Evolutionary conservation across 2,329 filamentous ascomycete species (phyloP).

Genomic region (Blastomyces gilchristii): DNA sequence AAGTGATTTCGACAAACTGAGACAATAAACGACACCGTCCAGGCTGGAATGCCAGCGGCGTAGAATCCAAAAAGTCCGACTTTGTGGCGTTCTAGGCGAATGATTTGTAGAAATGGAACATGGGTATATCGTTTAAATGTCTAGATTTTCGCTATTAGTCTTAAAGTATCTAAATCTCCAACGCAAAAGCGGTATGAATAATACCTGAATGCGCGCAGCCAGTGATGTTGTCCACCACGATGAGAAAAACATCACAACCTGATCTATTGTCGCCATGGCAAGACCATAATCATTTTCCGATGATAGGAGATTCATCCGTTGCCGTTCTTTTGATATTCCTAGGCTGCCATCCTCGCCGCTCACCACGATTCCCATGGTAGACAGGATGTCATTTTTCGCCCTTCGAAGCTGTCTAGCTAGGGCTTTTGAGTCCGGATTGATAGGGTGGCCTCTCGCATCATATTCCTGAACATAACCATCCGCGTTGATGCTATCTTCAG

Average conservation of each 20-base stretch:
- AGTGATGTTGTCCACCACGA: constrained; percentile 36
- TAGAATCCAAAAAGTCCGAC: constrained; percentile 30
- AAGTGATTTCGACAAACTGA: constrained; percentile 32
- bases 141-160: constrained; percentile 19
- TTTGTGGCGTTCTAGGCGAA: constrained; percentile 28
- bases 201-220: constrained; percentile 31
- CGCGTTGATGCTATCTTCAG: constrained; percentile 24
- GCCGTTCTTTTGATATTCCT: constrained; percentile 28
- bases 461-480: constrained; percentile 40
- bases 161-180: constrained; percentile 8
- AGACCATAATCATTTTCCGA: constrained; percentile 37
- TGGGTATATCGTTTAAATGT: constrained; percentile 31
- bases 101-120: constrained; percentile 28
- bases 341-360: constrained; percentile 32
- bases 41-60: constrained; percentile 34
- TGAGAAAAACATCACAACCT: constrained; percentile 32
- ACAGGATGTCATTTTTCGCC: constrained; percentile 43
- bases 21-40: constrained; percentile 29
- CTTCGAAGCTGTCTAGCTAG: constrained; percentile 33
- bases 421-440: constrained; percentile 34
- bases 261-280: constrained; percentile 33
- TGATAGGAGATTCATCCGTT: constrained; percentile 30
- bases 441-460: constrained; percentile 39
- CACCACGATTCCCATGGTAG: constrained; percentile 40
- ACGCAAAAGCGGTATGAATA: constrained; percentile 7